Base-by-base conservation (phyloP, 2,329 filamentous ascomycete genomes). In the Cladosporium sphaerospermum region DNA sequence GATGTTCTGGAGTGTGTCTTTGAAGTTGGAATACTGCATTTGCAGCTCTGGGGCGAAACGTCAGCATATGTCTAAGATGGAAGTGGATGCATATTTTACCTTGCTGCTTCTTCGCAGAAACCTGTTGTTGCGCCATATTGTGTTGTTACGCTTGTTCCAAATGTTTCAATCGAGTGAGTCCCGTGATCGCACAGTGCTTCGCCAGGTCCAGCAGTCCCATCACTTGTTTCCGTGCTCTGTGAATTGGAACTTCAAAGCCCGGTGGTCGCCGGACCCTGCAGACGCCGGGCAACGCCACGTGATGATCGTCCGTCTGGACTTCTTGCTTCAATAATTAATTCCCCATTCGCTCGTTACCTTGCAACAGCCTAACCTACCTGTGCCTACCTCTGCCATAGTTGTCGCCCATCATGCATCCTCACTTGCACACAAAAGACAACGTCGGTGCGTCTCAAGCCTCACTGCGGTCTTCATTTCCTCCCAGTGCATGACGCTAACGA, bases 401-500 rank as follows among this genome's bases (percentile, higher is more conserved):
- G 6, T 18, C 23, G 51, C 49, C 52, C 44, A 63, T 16, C 23
- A 99, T 99, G 93, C 93, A 99, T 88, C 95, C 93, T 52, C 92
- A 96, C 75, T 77, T 99, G 2, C 91, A 97, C 69, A 96, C 89
- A 28, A 89, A 93, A 69, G 86, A 96, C 68, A 95, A 95, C 63
- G 78, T 82, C 62, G 91, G 92, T 96, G 80, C 41, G 73, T 69
- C 42, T 28, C 34, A 36, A 36, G 10, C 34, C 34, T 36, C 34
- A 36, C 34, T 36, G 9, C 23, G 23, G 23, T 10, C 5, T n/a
- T n/a, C 10, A 36, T 4, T 36, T 10, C 34, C 34, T n/a, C 34
- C 34, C 34, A 36, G 34, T n/a, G 3, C 10, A 11, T 36, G 34
- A 36, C 34, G n/a, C 10, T 36, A 28, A 31, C 10, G 45, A 40